These are phyloP conservation scores for Bipolaris gigantea DNA, from an alignment of 2,329 filamentous ascomycete genomes.

Conservation along the genomic window DNA sequence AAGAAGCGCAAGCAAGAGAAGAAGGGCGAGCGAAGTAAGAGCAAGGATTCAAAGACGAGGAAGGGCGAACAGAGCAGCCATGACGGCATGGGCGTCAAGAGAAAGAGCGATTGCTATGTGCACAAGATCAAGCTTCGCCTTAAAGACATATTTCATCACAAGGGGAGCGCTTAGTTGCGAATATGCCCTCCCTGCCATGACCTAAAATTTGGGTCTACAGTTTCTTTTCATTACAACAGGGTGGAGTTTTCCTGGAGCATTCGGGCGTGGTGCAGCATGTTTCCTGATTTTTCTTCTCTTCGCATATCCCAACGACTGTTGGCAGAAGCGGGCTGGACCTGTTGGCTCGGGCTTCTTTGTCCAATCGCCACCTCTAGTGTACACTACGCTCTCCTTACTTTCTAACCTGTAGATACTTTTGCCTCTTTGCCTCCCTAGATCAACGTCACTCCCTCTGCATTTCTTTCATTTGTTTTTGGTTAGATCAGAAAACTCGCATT, in stretches of 20 bases:
- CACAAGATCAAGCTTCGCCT: conserved; percentile 20
- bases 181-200: not conserved
- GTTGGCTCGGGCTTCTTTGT: not conserved
- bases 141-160: conserved; percentile 14
- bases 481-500: not conserved
- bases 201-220: not conserved
- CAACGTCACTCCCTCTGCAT: not conserved
- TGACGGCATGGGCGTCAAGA: conserved; percentile 8
- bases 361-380: not conserved
- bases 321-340: not conserved
- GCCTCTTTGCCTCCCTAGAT: not conserved
- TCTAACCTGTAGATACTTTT: not conserved
- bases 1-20: conserved; percentile 36
- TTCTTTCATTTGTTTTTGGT: not conserved
- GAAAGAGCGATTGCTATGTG: conserved; percentile 18
- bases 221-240: not conserved
- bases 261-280: not conserved
- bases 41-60: conserved; percentile 26
- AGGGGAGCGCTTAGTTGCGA: conserved; percentile 11
- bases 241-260: not conserved
- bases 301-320: not conserved
- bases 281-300: not conserved
- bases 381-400: not conserved
- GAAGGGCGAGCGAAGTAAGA: conserved; percentile 33
- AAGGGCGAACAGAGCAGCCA: conserved; percentile 18